Conservation (phyloP, 257 asterid species). For the Paraleonurus japonicus region DNA sequence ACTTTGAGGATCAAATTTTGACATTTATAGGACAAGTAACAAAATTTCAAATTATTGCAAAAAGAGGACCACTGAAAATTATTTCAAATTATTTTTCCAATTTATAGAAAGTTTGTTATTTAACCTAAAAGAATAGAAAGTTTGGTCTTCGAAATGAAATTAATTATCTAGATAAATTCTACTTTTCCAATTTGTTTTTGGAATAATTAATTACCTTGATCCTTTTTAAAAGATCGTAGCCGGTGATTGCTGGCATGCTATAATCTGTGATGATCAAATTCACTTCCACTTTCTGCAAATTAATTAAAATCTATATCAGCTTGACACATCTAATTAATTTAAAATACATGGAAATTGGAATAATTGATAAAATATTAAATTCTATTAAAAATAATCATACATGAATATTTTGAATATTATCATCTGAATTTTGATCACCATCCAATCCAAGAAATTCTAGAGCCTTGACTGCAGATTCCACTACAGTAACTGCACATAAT, state of each 20-base stretch:
- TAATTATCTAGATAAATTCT: too few relatives aligned
- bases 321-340: neutral
- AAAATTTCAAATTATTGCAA: too few relatives aligned
- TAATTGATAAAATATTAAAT: neutral
- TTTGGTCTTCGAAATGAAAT: too few relatives aligned
- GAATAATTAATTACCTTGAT: constrained; percentile 39
- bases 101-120: too few relatives aligned
- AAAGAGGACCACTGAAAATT: too few relatives aligned
- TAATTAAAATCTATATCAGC: neutral
- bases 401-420: constrained; percentile 17
- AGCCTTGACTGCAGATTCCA: constrained; percentile 64
- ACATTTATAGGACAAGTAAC: too few relatives aligned
- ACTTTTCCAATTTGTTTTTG: too few relatives aligned
- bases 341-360: neutral
- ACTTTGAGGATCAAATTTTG: too few relatives aligned
- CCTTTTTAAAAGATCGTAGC: constrained; percentile 56
- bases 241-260: constrained; percentile 73
- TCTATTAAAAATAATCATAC: constrained; percentile 16
- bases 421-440: constrained; percentile 13
- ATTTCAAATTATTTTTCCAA: too few relatives aligned
- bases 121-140: too few relatives aligned
- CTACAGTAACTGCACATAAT: constrained; percentile 46
- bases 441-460: constrained; percentile 53
- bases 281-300: constrained; percentile 39
- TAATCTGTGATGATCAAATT: constrained; percentile 71